phyloP scores from a whole-genome alignment of 768 basidiomycete species.

The Suillus lakei region DNA sequence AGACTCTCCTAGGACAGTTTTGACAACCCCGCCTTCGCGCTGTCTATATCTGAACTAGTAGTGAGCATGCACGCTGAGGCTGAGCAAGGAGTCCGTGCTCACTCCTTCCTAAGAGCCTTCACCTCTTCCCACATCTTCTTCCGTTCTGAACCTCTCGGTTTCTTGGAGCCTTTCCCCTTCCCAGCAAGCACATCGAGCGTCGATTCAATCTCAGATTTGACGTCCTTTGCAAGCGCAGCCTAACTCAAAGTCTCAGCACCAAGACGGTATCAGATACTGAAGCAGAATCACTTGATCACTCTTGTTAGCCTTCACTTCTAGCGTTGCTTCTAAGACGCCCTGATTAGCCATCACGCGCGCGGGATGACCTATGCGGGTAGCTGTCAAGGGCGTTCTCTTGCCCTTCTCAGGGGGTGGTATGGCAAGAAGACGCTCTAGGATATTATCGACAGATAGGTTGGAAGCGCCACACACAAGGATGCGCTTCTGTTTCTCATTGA shows the following conservation, averaged over 20 bases:
- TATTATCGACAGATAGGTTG: slow-evolving; percentile 95
- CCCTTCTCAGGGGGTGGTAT: slow-evolving; percentile 57
- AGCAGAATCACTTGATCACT: slow-evolving; percentile 62
- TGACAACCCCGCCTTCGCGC: slow-evolving; percentile 85
- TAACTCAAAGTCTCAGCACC: slow-evolving; percentile 34
- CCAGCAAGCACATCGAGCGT: slow-evolving; percentile 69
- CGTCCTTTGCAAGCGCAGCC: slow-evolving; percentile 85
- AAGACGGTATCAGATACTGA: background rate
- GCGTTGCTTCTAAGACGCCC: slow-evolving; percentile 66
- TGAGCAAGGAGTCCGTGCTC: slow-evolving; percentile 25
- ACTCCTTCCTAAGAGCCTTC: slow-evolving; percentile 90
- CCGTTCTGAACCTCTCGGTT: slow-evolving; percentile 71
- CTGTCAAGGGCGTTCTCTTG: slow-evolving; percentile 49
- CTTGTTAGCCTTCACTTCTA: slow-evolving; percentile 73
- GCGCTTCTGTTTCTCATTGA: slow-evolving; percentile 56
- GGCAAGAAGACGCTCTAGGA: slow-evolving; percentile 81
- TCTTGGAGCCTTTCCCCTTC: slow-evolving; percentile 74
- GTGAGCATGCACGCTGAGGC: slow-evolving; percentile 5
- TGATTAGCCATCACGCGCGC: slow-evolving; percentile 85
- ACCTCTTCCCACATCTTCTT: slow-evolving; percentile 90
- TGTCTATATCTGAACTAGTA: slow-evolving; percentile 71
- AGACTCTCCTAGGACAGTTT: slow-evolving; percentile 77
- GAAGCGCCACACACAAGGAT: slow-evolving; percentile 92
- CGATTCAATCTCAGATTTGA: slow-evolving; percentile 83
- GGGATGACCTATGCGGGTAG: slow-evolving; percentile 94